Base-by-base conservation (phyloP, 257 asterid species). In the Forsythia viridissima region DNA sequence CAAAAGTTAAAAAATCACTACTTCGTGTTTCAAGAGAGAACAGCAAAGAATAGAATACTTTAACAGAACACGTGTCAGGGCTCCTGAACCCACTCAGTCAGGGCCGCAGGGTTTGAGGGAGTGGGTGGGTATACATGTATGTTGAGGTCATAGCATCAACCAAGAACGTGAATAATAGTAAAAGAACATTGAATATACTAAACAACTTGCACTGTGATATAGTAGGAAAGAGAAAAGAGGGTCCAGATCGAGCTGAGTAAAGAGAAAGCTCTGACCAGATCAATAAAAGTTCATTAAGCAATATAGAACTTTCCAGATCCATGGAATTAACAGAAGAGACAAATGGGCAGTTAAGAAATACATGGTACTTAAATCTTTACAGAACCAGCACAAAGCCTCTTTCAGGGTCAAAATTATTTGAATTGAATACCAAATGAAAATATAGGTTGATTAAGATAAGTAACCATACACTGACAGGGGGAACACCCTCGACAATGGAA, bases 401-500 rank as follows among this genome's bases (percentile, higher is more conserved):
- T 30, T 24, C 24, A 30, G 34, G 34, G 44, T 4, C 8, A 41
- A 41, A 41, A 41, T 41, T 8, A 55, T 18, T n/a, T n/a, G 24
- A 55, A 18, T 55, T 16, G 65, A 55, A 7, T 55, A 55, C 65
- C n/a, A 13, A 15, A 55, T 15, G 65, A 55, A 18, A 16, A 55
- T 4, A 55, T 55, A 16, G 24, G 63, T n/a, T 18, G 30, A 55
- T n/a, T n/a, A 55, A n/a, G 65, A 40, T 48, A 51, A 38, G 16
- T 66, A 65, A 76, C 69, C 84, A 55, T 76, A 82, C 80, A 70
- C 79, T 55, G 65, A 55, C 78, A 75, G 76, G 82, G 63, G 84
- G 81, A 81, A 80, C 76, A 83, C 77, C 88, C 59, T 82, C 89
- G 79, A 79, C n/a, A 11, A 73, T 57, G 57, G 85, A 76, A 67